These are phyloP conservation scores for Beauveria medogensis DNA, from an alignment of 2,329 filamentous ascomycete genomes.

Conservation along the genomic window DNA sequence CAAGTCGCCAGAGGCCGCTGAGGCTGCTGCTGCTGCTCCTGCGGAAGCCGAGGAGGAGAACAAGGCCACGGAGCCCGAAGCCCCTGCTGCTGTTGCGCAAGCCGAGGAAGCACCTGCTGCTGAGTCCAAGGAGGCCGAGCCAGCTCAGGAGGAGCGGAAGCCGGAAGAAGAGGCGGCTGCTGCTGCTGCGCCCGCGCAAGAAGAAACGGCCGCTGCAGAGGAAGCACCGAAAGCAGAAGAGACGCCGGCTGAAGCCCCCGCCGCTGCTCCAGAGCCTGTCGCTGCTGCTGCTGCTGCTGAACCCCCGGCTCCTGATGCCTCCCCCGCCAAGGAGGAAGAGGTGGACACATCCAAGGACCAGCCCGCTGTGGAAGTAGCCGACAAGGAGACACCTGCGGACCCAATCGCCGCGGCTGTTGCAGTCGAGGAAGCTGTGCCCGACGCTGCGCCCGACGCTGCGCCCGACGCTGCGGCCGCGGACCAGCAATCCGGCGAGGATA, in stretches of 20 bases:
- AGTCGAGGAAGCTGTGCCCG: background rate
- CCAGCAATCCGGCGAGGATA: background rate
- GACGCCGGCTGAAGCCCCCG: slow-evolving; percentile 2
- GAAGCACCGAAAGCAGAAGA: background rate
- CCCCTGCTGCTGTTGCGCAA: background rate
- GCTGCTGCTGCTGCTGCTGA: slow-evolving; percentile 4
- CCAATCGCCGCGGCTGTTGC: background rate
- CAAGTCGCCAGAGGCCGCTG: background rate
- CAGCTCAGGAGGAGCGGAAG: background rate
- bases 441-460: background rate
- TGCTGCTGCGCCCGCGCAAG: background rate
- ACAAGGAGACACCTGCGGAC: slow-evolving; percentile 1
- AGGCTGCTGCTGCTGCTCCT: background rate
- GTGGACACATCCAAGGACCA: background rate
- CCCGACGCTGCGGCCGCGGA: background rate
- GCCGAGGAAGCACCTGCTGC: background rate
- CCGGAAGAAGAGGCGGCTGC: background rate
- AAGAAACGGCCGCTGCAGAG: slow-evolving; percentile 1
- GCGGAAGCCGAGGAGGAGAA: background rate
- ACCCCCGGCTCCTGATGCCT: background rate
- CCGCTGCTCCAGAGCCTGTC: background rate
- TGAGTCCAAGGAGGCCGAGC: background rate
- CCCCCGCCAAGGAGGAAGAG: background rate
- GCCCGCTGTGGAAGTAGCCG: background rate
- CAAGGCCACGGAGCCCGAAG: background rate